Conservation (phyloP, 2,329 filamentous ascomycete genomes). For the Paecilomyces niveus region DNA sequence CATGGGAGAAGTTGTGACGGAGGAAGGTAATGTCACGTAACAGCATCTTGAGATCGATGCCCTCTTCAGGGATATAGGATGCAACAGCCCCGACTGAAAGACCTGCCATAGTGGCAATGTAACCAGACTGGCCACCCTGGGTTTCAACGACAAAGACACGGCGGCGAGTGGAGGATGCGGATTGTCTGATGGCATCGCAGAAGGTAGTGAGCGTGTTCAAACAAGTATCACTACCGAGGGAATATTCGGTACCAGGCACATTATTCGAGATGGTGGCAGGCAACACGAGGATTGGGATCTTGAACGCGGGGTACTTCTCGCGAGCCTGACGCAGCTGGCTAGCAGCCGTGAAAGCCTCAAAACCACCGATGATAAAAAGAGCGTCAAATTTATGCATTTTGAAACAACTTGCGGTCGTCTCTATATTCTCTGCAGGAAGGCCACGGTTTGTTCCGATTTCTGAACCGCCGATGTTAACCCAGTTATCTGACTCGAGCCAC, state of each 20-base stretch:
- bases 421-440: slow-evolving; percentile 80
- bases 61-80: slow-evolving; percentile 95
- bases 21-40: slow-evolving; percentile 83
- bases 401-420: slow-evolving; percentile 74
- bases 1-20: slow-evolving; percentile 73
- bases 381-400: slow-evolving; percentile 83
- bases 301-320: slow-evolving; percentile 71
- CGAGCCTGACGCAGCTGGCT: slow-evolving; percentile 79
- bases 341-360: slow-evolving; percentile 91
- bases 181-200: slow-evolving; percentile 96
- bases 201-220: slow-evolving; percentile 91
- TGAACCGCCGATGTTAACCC: slow-evolving; percentile 94
- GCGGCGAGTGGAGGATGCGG: slow-evolving; percentile 83
- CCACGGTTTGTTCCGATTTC: slow-evolving; percentile 98
- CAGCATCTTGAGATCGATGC: slow-evolving; percentile 88
- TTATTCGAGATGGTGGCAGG: slow-evolving; percentile 99
- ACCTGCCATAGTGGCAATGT: slow-evolving; percentile 84
- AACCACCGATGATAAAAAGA: slow-evolving; percentile 86
- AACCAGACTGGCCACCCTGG: slow-evolving; percentile 89
- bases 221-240: slow-evolving; percentile 91
- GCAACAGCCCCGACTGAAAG: slow-evolving; percentile 86
- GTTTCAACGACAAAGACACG: slow-evolving; percentile 98
- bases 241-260: slow-evolving; percentile 95
- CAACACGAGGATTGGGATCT: slow-evolving; percentile 84
- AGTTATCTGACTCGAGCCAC: slow-evolving; percentile 91